A percentile compares a stretch with the other conserved stretches of the same genome.
These are phyloP conservation scores for Simmondsia chinensis DNA, from an alignment of 148 eudicot species.

Conservation along the genomic window DNA sequence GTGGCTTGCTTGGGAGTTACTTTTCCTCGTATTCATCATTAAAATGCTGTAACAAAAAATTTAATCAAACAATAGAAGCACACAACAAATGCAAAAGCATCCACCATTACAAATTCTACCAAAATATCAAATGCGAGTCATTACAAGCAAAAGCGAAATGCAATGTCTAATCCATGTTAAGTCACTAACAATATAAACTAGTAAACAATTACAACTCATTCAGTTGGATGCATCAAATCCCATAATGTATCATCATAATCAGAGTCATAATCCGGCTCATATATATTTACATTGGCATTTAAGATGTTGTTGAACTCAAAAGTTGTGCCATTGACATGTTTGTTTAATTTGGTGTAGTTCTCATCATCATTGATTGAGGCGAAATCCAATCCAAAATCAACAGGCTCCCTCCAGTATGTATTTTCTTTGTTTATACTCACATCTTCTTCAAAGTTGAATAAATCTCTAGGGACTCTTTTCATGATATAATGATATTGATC, in stretches of 20 bases:
- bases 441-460: background rate
- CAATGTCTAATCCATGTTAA: too few species aligned
- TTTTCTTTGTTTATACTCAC: background rate
- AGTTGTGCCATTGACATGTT: background rate
- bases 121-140: too few species aligned
- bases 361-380: background rate
- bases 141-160: too few species aligned
- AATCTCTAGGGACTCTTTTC: constrained; percentile 2
- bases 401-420: background rate
- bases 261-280: background rate
- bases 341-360: background rate
- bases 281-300: background rate
- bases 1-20: too few species aligned
- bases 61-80: too few species aligned
- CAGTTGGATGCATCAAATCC: constrained; percentile 10
- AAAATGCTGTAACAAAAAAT: too few species aligned
- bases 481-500: background rate
- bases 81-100: too few species aligned
- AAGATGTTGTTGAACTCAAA: background rate
- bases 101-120: too few species aligned
- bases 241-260: constrained; percentile 7
- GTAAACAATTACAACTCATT: too few species aligned
- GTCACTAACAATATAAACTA: too few species aligned
- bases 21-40: too few species aligned
- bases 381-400: background rate